Evolutionary conservation across 1,284 basidiomycete species (phyloP), one percentile per base, ranked within the genome.

Genomic region (Moesziomyces globuligerus): DNA sequence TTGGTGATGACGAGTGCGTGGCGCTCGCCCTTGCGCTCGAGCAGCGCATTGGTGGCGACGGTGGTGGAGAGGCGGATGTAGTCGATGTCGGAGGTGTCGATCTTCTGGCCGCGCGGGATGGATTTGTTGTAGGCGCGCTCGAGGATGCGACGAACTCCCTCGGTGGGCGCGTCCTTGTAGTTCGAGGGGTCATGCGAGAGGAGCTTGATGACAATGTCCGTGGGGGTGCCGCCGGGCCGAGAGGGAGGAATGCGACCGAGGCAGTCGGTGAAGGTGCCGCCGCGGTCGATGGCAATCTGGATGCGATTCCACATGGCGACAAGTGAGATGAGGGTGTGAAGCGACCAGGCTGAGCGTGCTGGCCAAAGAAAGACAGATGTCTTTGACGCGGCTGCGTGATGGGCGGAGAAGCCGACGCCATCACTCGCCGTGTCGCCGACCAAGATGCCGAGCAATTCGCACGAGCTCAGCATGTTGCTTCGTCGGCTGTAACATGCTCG

Each of bases 11-110:
- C 84, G 21, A 98, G 85, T 0, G 93, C 95, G 64, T 96, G 93
- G 69, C 89, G 89, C 76, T 92, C 89, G 0, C 95, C 95, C 81
- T 94, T 94, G 36, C 95, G 89, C 81, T 98, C 95, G 6, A 98
- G 87, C 0, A 98, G 86, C 0, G 95, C 94, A 75, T 98, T 98
- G 17, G 95, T 98, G 0, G 93, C 95, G 3, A 98, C 93, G 0
- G 95, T 98, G 0, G 95, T 98, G 0, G 91, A 93, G 3, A 97
- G 85, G 17, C 94, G 88, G 66, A 96, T 93, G 80, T 92, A 94
- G 75, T 95, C 93, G 59, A 97, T 92, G 83, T 93, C 92, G 67
- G 90, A 86, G 0, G 91, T 92, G 17, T 89, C 87, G 18, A 94
- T 86, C 47, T 88, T 87, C 25, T 84, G 79, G 6, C 88, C 90